Evolutionary conservation across 805 yeast genomes (phyloP), one percentile per base, ranked within the genome.

Genomic region (Yarrowia sp.): DNA sequence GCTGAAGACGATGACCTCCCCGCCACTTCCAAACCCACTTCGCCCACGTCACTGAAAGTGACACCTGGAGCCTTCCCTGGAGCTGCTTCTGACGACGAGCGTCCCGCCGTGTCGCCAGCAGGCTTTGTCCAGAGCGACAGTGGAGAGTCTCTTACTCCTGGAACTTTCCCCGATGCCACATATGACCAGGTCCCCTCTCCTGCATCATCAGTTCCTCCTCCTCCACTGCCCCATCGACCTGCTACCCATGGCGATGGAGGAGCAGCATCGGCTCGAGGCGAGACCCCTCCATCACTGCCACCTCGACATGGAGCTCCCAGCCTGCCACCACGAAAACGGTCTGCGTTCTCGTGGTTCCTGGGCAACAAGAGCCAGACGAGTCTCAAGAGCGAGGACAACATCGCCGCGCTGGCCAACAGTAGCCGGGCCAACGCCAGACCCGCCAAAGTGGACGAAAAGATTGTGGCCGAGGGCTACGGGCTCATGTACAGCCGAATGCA

Each of bases 261-360:
- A 9, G 41, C 63, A 2, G 31, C 51, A 4, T 10, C 50, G 2
- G 18, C 51, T 8, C 15, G 33, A 14, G 51, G 36, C 3, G 51
- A 35, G 3, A 17, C 64, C 8, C 63, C 72, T 7, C 75, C 75
- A 28, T 71, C 74, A 5, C 66, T 73, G 8, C 75, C 75, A n/a
- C 73, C 75, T 8, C 67, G 75, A 13, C 69, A 69, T 15, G 70
- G 73, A 33, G 67, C 69, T 8, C 75, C 76, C 15, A 44, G 51
- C 10, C 51, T 58, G 33, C 64, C 64, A 33, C 64, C 64, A 22
- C 64, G 64, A 18, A 58, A 58, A 14, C 39, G 51, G 51, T 58
- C 64, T 4, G 64, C 64, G 15, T 58, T 58, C 35, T 58, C 64
- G n/a, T 58, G 64, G 64, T 58, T 58, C 51, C 64, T 58, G 13